These are phyloP conservation scores for Termitomyces sp. DNA, from an alignment of 768 basidiomycete species.

Conservation along the genomic window DNA sequence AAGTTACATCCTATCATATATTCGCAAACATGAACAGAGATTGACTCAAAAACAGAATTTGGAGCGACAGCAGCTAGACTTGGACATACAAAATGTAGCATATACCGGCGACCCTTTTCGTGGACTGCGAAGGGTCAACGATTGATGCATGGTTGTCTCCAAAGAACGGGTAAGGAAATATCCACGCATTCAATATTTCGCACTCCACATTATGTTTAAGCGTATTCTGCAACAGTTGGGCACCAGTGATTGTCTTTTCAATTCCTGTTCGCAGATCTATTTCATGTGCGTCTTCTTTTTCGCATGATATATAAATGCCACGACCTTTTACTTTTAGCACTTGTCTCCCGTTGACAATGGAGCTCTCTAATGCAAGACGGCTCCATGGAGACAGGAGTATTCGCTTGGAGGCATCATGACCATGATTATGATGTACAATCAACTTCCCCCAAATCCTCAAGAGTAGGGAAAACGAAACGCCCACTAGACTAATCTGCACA, in stretches of 20 bases:
- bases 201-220: neutral
- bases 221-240: neutral
- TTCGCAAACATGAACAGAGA: neutral
- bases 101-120: neutral
- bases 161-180: neutral
- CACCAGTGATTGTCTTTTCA: neutral
- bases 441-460: neutral
- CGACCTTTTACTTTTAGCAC: neutral
- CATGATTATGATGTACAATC: neutral
- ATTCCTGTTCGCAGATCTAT: neutral
- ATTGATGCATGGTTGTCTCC: neutral
- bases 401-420: neutral
- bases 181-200: neutral
- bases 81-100: neutral
- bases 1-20: neutral
- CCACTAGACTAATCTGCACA: neutral
- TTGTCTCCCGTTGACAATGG: neutral
- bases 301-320: neutral
- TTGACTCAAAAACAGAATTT: too few species aligned
- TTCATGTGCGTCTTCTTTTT: neutral
- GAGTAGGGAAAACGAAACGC: neutral
- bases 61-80: neutral
- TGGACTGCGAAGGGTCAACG: neutral
- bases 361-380: neutral
- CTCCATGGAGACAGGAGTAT: neutral